These are phyloP conservation scores for Malus hybrid DNA, from an alignment of 331 rosid species.

Conservation along the genomic window DNA sequence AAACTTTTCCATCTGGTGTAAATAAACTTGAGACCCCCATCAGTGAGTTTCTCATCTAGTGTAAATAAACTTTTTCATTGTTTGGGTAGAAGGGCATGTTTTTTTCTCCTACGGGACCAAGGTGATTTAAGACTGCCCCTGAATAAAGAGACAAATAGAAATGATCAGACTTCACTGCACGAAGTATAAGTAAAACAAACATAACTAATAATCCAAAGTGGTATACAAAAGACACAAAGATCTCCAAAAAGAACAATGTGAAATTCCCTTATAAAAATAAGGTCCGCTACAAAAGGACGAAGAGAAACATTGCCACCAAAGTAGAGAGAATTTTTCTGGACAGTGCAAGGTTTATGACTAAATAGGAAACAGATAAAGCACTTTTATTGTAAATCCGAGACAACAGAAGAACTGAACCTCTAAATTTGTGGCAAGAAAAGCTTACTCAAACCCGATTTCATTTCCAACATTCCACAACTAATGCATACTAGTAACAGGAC, in stretches of 20 bases:
- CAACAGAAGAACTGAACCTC: neutral
- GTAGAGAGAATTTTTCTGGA: neutral
- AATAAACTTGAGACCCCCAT: conserved; percentile 33
- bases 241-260: neutral
- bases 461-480: neutral
- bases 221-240: neutral
- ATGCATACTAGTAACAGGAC: too few species aligned
- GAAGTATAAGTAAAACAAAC: neutral
- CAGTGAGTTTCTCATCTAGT: too few species aligned
- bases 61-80: too few species aligned
- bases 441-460: neutral
- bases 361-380: neutral
- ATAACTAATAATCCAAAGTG: neutral
- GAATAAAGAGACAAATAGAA: conserved; percentile 15
- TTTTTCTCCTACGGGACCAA: conserved; percentile 91
- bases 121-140: conserved; percentile 91
- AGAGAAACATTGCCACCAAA: neutral
- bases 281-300: neutral
- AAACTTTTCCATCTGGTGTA: conserved; percentile 53
- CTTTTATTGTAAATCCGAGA: neutral
- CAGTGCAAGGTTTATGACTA: neutral
- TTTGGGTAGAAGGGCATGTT: neutral
- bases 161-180: neutral
- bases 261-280: neutral
- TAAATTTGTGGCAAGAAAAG: neutral